phyloP scores from a whole-genome alignment of 2,329 filamentous ascomycete species.

The Pseudogymnoascus sp. region DNA sequence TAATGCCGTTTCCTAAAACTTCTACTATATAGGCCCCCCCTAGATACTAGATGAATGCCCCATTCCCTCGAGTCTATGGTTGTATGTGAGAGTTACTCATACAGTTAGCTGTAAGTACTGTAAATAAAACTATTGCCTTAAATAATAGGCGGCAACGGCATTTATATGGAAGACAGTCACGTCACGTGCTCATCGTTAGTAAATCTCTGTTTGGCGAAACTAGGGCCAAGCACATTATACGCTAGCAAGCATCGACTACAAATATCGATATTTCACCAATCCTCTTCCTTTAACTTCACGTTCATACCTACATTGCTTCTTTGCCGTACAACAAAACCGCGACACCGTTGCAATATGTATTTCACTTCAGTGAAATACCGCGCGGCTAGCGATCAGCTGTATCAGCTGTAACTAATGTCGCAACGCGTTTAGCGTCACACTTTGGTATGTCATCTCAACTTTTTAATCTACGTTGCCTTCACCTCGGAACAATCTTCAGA shows the following conservation, averaged over 20 bases:
- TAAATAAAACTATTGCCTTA: background rate
- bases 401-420: background rate
- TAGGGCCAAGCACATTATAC: background rate
- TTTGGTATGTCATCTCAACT: background rate
- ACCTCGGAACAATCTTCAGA: conserved; percentile 2
- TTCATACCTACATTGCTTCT: background rate
- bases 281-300: conserved; percentile 4
- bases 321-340: background rate
- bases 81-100: background rate
- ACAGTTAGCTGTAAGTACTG: background rate
- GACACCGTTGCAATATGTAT: background rate
- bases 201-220: conserved; percentile 8
- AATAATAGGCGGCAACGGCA: background rate
- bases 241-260: conserved; percentile 8
- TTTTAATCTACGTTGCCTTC: background rate
- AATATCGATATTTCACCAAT: conserved; percentile 8
- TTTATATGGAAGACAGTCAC: background rate
- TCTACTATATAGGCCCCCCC: too few species aligned
- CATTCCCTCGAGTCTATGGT: background rate
- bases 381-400: background rate
- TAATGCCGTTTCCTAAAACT: too few species aligned
- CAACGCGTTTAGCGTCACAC: background rate
- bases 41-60: too few species aligned
- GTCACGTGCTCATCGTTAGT: background rate
- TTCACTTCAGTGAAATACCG: background rate